Percentiles rank a stretch among this genome's conserved stretches.
Conservation (phyloP, 1,284 basidiomycete species). For the Trametes pubescens region DNA sequence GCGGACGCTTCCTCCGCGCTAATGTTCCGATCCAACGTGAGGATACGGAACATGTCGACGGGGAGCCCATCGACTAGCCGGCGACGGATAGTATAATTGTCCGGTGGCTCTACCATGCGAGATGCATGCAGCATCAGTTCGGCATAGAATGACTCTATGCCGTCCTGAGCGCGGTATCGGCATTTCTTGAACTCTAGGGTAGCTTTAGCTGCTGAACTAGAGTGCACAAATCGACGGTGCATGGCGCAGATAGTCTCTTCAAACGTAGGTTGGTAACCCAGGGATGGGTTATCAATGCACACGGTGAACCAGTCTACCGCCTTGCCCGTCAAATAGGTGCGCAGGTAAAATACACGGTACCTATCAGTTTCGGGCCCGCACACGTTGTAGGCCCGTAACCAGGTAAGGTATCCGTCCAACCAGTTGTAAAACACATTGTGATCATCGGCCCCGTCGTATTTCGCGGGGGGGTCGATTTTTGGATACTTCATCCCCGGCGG, state of each 20-base stretch:
- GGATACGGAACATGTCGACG: neutral
- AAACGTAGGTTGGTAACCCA: neutral
- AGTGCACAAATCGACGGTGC: conserved; percentile 13
- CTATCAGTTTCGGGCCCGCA: conserved; percentile 5
- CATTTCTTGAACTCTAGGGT: conserved; percentile 1
- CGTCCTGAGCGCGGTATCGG: neutral
- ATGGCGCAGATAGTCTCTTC: conserved; percentile 11
- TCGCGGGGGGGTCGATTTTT: conserved; percentile 7
- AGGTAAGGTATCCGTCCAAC: conserved; percentile 6
- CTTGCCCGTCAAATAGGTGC: neutral
- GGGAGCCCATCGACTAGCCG: conserved; percentile 9
- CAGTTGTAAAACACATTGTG: conserved; percentile 3
- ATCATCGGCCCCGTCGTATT: conserved; percentile 1
- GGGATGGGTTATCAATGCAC: neutral
- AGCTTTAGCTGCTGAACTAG: conserved; percentile 6
- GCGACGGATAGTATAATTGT: neutral
- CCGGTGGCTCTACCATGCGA: conserved; percentile 10
- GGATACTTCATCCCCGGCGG: conserved; percentile 8
- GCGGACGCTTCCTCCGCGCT: neutral
- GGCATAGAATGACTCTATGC: conserved; percentile 1
- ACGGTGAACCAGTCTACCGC: conserved; percentile 3
- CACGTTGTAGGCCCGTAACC: conserved; percentile 13
- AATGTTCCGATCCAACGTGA: conserved; percentile 2
- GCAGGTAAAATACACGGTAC: neutral
- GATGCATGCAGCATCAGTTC: neutral